Conservation (phyloP, 106 monocot species). For the Alisma plantagoaquatica region DNA sequence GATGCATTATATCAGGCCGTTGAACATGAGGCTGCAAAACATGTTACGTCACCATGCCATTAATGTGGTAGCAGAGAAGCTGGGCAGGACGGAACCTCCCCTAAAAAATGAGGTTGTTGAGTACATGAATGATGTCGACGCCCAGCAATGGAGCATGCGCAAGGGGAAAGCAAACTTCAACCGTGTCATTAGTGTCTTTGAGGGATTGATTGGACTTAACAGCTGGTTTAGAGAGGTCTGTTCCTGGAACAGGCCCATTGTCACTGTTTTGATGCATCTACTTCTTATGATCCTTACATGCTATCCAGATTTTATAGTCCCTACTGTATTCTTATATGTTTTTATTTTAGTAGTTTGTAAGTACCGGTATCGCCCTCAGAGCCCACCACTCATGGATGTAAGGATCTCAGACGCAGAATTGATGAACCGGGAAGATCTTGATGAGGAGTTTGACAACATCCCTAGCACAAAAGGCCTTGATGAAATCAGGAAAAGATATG, state of each 20-base stretch:
- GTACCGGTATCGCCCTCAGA: slow-evolving; percentile 33
- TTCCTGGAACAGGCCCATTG: slow-evolving; percentile 49
- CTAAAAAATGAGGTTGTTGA: slow-evolving; percentile 56
- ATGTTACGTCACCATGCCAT: slow-evolving; percentile 40
- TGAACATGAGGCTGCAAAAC: slow-evolving; percentile 32
- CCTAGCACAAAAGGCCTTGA: slow-evolving; percentile 30
- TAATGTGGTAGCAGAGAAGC: slow-evolving; percentile 34
- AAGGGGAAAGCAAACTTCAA: slow-evolving; percentile 68
- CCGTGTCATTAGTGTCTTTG: slow-evolving; percentile 43
- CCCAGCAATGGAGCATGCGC: slow-evolving; percentile 68
- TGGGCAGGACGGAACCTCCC: slow-evolving; percentile 62
- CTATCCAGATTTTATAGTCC: slow-evolving; percentile 57
- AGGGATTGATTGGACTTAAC: slow-evolving; percentile 16
- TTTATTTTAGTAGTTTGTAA: slow-evolving; percentile 56
- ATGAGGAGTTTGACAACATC: slow-evolving; percentile 69
- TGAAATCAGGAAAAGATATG: slow-evolving; percentile 44
- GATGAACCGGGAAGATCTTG: slow-evolving; percentile 46
- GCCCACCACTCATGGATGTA: slow-evolving; percentile 63
- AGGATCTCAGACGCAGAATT: slow-evolving; percentile 36
- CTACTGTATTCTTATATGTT: slow-evolving; percentile 49
- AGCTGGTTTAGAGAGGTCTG: slow-evolving; percentile 64
- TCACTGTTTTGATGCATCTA: slow-evolving; percentile 49
- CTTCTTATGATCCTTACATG: slow-evolving; percentile 46
- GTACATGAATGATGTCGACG: slow-evolving; percentile 46
- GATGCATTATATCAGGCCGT: slow-evolving; percentile 53